These are phyloP conservation scores for Ophiognomonia clavigignenti-juglandacearum DNA, from an alignment of 2,329 filamentous ascomycete genomes.

Conservation along the genomic window DNA sequence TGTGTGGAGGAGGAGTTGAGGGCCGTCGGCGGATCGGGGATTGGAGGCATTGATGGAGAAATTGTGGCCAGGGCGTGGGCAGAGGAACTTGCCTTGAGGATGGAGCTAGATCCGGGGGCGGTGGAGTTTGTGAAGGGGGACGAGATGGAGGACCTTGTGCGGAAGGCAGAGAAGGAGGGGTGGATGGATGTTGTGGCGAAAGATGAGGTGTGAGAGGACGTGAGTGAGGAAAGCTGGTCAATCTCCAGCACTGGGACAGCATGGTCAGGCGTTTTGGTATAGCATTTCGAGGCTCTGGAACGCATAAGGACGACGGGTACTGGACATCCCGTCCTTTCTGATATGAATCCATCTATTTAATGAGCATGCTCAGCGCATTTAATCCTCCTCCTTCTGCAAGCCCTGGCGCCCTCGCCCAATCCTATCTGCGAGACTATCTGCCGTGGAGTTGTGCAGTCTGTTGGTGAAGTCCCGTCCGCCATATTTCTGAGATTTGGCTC, in stretches of 20 bases:
- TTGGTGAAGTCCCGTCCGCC: constrained; percentile 62
- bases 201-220: constrained; percentile 10
- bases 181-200: constrained; percentile 1
- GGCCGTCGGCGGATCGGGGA: constrained; percentile 5
- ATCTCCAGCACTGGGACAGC: too few species aligned
- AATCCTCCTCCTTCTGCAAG: constrained; percentile 42
- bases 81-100: constrained; percentile 13
- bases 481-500: constrained; percentile 54
- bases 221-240: too few species aligned
- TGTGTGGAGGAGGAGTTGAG: constrained; percentile 57
- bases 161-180: constrained; percentile 1
- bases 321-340: not conserved
- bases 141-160: constrained; percentile 8
- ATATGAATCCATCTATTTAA: not conserved
- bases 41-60: constrained; percentile 10
- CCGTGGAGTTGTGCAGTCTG: constrained; percentile 55
- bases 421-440: constrained; percentile 46
- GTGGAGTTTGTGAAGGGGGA: constrained; percentile 7
- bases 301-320: not conserved
- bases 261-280: too few species aligned
- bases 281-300: too few species aligned
- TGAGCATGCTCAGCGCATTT: too few species aligned
- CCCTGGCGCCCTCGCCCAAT: constrained; percentile 44
- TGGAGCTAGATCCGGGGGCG: constrained; percentile 1
- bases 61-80: constrained; percentile 14